Base-by-base conservation (phyloP, 345 rosid species). In the Salix udensis region DNA sequence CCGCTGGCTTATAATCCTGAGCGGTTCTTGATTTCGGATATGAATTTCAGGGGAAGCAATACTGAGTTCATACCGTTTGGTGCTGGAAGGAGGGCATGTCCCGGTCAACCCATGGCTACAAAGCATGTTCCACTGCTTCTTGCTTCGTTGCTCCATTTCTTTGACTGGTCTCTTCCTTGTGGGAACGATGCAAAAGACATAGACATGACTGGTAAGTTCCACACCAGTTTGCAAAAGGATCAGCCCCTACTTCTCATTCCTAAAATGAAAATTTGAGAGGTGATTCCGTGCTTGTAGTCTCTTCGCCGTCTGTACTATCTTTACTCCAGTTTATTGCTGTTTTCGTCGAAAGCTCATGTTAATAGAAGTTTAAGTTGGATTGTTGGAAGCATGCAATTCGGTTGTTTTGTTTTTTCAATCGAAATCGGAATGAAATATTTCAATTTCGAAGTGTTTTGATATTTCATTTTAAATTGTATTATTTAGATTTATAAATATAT, bases 61-160 rank as follows among this genome's bases (percentile, higher is more conserved):
- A 60, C 52, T 65, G 71, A 67, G 53, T 84, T 72, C 34, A 60
- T 84, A 70, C 85, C 87, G 5, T 81, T 84, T 31, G 85, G 84
- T 16, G 73, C 83, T 3, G 87, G 84, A 4, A 71, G 84, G 61
- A 79, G 82, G 39, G 75, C 75, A 13, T 74, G 78, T 26, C 82
- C 75, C 34, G 82, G 78, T 21, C 13, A 75, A 16, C 72, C 82
- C 4, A 80, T 80, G 79, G 79, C 82, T n/a, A 14, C 76, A 11
- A 80, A 66, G 62, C 82, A 80, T n/a, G 75, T 80, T 66, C 79
- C 82, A 0, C 18, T 80, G 53, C 31, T 80, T 11, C 50, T 75
- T 24, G 76, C 82, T 71, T 70, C 48, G 2, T 65, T 80, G 79
- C 34, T 80, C 31, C 65, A 75, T 80, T 75, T 40, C 37, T 80